Conservation (phyloP, 116 monocot genomes). For the Zostera marina region DNA sequence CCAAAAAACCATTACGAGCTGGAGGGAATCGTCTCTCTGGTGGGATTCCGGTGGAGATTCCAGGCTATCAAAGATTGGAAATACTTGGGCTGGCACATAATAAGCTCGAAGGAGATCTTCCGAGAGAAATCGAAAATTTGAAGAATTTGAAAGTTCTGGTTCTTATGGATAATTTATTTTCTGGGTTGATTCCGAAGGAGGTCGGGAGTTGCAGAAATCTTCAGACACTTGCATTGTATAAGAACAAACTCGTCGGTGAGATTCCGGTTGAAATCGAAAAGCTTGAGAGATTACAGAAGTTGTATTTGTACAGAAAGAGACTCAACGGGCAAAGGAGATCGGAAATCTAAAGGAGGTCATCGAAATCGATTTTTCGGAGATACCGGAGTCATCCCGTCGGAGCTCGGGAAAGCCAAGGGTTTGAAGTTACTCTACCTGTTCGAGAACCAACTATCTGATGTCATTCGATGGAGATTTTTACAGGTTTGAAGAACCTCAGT, state of each 20-base stretch:
- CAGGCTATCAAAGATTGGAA: conserved; percentile 35
- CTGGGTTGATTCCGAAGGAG: conserved; percentile 60
- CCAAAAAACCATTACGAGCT: too few species aligned
- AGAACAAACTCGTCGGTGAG: conserved; percentile 60
- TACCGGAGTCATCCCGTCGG: conserved; percentile 58
- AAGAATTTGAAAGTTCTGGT: conserved; percentile 33
- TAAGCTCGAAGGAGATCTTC: conserved; percentile 44
- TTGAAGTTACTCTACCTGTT: conserved; percentile 64
- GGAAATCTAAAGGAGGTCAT: conserved; percentile 41
- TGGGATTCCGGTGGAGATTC: conserved; percentile 56
- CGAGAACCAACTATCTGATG: conserved; percentile 56
- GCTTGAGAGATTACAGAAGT: conserved; percentile 25
- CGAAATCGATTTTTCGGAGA: conserved; percentile 95
- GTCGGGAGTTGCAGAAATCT: conserved; percentile 58
- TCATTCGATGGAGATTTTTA: conserved; percentile 42
- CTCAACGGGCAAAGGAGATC: conserved; percentile 72
- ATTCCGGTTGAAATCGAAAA: conserved; percentile 59
- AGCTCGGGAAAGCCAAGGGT: conserved; percentile 38
- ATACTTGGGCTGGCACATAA: conserved; percentile 87
- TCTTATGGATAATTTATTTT: conserved; percentile 48
- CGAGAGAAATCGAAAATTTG: conserved; percentile 57
- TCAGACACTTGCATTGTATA: conserved; percentile 55
- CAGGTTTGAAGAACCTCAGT: conserved; percentile 53
- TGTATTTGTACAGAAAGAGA: conserved; percentile 77
- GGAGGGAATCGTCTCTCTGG: conserved; percentile 74